phyloP scores from a whole-genome alignment of 2,329 filamentous ascomycete species.

The Calonectria pseudoreteaudii region DNA sequence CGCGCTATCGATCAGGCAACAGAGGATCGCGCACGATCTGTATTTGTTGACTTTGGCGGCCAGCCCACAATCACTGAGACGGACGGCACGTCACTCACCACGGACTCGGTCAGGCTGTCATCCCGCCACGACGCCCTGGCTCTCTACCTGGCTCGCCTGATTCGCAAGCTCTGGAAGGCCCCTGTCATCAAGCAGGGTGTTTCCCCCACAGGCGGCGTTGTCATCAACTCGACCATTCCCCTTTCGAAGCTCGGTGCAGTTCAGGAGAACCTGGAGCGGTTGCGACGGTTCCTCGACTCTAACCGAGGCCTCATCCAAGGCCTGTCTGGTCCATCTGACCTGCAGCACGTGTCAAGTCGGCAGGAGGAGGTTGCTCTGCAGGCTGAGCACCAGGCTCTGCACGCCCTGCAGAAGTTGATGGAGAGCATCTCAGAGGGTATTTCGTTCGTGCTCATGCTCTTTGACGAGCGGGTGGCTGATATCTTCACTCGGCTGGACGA shows the following conservation, averaged over 20 bases:
- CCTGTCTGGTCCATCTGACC: conserved; percentile 87
- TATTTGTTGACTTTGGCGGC: conserved; percentile 93
- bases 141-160: conserved; percentile 87
- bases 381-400: conserved; percentile 92
- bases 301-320: conserved; percentile 95
- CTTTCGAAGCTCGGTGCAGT: conserved; percentile 77
- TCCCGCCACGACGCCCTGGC: conserved; percentile 90
- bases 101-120: conserved; percentile 88
- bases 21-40: conserved; percentile 84
- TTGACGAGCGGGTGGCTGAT: conserved; percentile 92
- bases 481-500: conserved; percentile 84
- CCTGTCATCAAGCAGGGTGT: conserved; percentile 72
- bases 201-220: conserved; percentile 68
- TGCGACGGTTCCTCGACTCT: conserved; percentile 85
- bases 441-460: conserved; percentile 93
- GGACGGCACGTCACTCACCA: conserved; percentile 76
- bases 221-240: conserved; percentile 75
- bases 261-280: conserved; percentile 82
- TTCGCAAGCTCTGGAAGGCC: conserved; percentile 89
- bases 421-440: conserved; percentile 95
- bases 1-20: conserved; percentile 87
- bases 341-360: conserved; percentile 81
- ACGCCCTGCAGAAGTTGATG: conserved; percentile 86
- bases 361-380: conserved; percentile 94
- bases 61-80: conserved; percentile 85